phyloP scores from a whole-genome alignment of 345 rosid genomes.

The Eucalyptus victrix region DNA sequence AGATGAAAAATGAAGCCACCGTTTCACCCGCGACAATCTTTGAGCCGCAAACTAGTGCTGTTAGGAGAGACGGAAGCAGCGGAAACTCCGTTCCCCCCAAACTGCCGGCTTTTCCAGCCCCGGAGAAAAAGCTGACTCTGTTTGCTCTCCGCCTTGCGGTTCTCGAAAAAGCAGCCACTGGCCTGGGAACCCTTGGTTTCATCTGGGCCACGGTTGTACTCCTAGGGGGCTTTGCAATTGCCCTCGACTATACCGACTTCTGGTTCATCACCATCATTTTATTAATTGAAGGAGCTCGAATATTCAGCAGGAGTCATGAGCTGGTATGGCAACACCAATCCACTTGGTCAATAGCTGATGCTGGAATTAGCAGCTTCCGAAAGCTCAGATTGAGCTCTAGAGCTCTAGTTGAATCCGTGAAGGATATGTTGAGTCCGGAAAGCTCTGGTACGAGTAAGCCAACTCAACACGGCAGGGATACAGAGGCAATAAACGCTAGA shows the following conservation, averaged over 20 bases:
- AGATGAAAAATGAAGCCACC: not conserved
- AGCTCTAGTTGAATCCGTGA: not conserved
- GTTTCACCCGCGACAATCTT: not conserved
- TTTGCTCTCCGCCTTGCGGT: not conserved
- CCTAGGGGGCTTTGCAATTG: constrained; percentile 44
- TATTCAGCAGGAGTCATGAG: not conserved
- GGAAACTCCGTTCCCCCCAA: not conserved
- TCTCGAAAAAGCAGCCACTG: constrained; percentile 34
- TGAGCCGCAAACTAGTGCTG: not conserved
- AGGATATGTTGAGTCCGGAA: not conserved
- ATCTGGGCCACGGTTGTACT: constrained; percentile 92
- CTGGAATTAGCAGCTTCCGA: not conserved
- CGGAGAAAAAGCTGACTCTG: not conserved
- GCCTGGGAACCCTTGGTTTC: constrained; percentile 71
- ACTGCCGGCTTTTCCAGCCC: not conserved
- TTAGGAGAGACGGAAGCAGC: not conserved
- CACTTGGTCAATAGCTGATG: not conserved
- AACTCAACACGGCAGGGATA: not conserved
- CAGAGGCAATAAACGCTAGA: not conserved
- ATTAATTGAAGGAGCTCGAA: not conserved
- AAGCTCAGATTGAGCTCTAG: not conserved
- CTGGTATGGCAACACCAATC: not conserved
- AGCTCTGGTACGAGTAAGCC: not conserved
- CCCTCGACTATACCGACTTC: not conserved
- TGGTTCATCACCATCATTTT: not conserved